Evolutionary conservation across 2,329 filamentous ascomycete species (phyloP).

Genomic region (Sporothrix brasiliensis): DNA sequence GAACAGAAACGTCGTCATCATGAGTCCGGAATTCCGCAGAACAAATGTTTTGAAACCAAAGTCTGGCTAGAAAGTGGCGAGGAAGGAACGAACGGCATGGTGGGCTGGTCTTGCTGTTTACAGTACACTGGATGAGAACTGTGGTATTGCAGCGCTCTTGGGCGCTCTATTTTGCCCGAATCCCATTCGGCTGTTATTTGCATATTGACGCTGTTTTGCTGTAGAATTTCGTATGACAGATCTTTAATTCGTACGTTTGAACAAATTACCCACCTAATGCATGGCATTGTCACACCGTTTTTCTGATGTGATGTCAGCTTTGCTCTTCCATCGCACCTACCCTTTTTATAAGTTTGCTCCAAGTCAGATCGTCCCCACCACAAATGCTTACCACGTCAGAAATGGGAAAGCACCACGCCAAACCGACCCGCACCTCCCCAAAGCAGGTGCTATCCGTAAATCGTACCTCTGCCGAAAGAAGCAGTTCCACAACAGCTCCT

Average conservation of each 20-base stretch:
- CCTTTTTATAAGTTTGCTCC: background rate
- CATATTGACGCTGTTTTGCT: no score
- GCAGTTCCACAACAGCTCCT: conserved; percentile 9
- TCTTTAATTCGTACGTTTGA: background rate
- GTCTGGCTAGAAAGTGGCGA: background rate
- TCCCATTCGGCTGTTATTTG: no score
- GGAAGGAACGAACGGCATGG: background rate
- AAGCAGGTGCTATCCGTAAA: background rate
- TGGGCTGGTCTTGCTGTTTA: background rate
- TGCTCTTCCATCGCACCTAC: background rate
- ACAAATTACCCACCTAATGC: background rate
- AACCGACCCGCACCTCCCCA: background rate
- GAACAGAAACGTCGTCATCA: no score
- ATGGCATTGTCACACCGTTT: background rate
- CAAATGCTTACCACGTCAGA: background rate
- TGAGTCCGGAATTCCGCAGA: no score
- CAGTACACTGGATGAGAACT: background rate
- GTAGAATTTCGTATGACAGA: background rate
- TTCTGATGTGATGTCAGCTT: background rate
- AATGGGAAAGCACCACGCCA: conserved; percentile 12
- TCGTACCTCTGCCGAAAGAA: conserved; percentile 6
- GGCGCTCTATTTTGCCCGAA: background rate
- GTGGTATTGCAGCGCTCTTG: no score
- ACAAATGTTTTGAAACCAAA: background rate
- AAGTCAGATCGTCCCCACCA: conserved; percentile 15